These are phyloP conservation scores for Adiantum capillusveneris DNA, from an alignment of 75 land plant species.

Conservation along the genomic window DNA sequence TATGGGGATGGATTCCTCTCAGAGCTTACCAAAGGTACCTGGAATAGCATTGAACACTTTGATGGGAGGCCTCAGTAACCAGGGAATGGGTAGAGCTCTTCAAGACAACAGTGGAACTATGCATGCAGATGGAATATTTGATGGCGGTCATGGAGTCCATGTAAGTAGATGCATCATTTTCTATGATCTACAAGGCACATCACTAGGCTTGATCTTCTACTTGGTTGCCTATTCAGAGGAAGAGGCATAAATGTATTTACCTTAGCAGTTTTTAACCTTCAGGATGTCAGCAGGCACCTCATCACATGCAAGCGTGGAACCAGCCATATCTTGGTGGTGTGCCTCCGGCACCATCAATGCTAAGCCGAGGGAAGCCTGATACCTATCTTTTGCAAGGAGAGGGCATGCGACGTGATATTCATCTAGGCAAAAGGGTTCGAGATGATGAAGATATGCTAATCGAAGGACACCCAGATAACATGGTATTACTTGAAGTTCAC, in stretches of 20 bases:
- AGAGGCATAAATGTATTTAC: background rate
- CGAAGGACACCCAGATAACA: too few species aligned
- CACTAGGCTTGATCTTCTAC: too few species aligned
- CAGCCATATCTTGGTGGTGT: background rate
- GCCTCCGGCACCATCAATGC: background rate
- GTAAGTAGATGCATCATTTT: too few species aligned
- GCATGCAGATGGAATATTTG: background rate
- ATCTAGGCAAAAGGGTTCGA: background rate
- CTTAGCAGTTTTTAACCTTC: background rate
- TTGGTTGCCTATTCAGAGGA: background rate
- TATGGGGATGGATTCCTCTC: too few species aligned
- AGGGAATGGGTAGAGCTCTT: constrained; percentile 1
- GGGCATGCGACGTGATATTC: background rate
- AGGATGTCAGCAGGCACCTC: too few species aligned
- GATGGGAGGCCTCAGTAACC: background rate
- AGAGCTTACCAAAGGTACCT: too few species aligned
- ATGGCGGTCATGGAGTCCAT: background rate
- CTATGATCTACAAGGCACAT: too few species aligned
- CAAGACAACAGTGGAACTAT: background rate
- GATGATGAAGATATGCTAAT: background rate
- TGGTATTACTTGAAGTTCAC: too few species aligned
- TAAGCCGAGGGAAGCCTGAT: background rate
- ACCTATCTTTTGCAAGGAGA: background rate
- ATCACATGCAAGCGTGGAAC: background rate
- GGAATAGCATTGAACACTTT: too few species aligned